phyloP scores from a whole-genome alignment of 2,329 filamentous ascomycete species.

The Penicillium sp. region DNA sequence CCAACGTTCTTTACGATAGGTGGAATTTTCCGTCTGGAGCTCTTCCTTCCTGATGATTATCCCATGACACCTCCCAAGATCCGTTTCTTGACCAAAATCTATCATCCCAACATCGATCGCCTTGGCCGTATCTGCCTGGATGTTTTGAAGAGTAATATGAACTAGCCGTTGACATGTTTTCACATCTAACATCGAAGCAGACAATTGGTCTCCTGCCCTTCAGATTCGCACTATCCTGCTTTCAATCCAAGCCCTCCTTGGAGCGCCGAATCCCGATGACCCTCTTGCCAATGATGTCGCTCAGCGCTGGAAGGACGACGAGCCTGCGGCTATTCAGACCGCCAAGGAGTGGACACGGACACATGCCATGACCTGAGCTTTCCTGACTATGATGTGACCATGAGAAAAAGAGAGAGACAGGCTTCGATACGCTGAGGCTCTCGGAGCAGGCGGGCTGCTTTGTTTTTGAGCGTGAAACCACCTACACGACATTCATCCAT shows the following conservation, averaged over 20 bases:
- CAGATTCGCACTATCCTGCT: constrained; percentile 98
- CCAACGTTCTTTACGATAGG: constrained; percentile 41
- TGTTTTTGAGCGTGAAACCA: constrained; percentile 9
- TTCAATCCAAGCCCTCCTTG: constrained; percentile 93
- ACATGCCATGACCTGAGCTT: constrained; percentile 62
- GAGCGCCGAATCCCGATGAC: constrained; percentile 95
- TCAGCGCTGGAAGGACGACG: constrained; percentile 96
- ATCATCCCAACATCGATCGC: constrained; percentile 98
- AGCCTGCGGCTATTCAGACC: constrained; percentile 86
- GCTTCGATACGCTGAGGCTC: constrained; percentile 11
- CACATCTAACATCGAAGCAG: constrained; percentile 46
- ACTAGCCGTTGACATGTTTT: neutral
- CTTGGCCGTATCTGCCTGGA: constrained; percentile 95
- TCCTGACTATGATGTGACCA: constrained; percentile 32
- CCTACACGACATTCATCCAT: constrained; percentile 6
- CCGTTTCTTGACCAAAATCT: constrained; percentile 97
- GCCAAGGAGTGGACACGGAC: constrained; percentile 88
- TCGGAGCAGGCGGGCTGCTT: constrained; percentile 11
- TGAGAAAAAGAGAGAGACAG: constrained; percentile 29
- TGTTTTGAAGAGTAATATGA: constrained; percentile 81
- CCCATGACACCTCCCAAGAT: constrained; percentile 99
- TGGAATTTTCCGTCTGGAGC: constrained; percentile 92
- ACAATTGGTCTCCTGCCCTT: constrained; percentile 97
- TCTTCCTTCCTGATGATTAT: constrained; percentile 97
- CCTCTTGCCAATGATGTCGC: constrained; percentile 97